phyloP scores from a whole-genome alignment of 495 filamentous ascomycete species.

The Platismatia glauca region DNA sequence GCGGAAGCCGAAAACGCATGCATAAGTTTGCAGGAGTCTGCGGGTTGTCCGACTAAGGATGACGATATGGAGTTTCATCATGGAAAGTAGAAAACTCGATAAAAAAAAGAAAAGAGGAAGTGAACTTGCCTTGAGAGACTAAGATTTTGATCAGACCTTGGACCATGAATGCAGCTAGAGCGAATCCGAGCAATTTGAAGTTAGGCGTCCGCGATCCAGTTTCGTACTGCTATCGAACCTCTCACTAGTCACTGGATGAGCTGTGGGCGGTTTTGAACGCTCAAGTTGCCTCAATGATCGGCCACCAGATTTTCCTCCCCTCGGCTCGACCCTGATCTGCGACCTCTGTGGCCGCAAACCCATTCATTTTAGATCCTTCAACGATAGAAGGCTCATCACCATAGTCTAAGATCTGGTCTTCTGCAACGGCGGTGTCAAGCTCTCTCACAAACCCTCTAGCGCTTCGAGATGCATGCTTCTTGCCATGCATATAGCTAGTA shows the following conservation, averaged over 20 bases:
- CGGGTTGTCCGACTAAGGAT: conserved; percentile 31
- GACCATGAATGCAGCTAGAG: background rate
- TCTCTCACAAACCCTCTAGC: conserved; percentile 19
- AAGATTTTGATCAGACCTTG: background rate
- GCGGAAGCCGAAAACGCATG: conserved; percentile 11
- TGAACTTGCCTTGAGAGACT: background rate
- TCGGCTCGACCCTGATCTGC: background rate
- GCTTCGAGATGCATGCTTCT: conserved; percentile 6
- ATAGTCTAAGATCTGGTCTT: conserved; percentile 19
- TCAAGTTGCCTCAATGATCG: conserved; percentile 10
- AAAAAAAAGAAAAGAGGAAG: background rate
- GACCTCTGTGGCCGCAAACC: background rate
- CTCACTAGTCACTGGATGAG: background rate
- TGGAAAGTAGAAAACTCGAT: background rate
- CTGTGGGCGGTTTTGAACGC: background rate
- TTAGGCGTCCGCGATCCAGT: background rate
- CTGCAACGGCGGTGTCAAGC: conserved; percentile 14
- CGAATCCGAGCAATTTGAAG: background rate
- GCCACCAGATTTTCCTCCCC: conserved; percentile 23
- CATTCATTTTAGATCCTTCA: background rate
- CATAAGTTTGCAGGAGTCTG: conserved; percentile 9
- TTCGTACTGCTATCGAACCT: background rate
- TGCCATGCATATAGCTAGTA: background rate
- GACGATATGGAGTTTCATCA: conserved; percentile 31
- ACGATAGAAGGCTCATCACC: conserved; percentile 9